Percentiles rank a stretch among this genome's conserved stretches.
Evolutionary conservation across 2,329 filamentous ascomycete species (phyloP).

Genomic region (Fusarium praegraminearum): DNA sequence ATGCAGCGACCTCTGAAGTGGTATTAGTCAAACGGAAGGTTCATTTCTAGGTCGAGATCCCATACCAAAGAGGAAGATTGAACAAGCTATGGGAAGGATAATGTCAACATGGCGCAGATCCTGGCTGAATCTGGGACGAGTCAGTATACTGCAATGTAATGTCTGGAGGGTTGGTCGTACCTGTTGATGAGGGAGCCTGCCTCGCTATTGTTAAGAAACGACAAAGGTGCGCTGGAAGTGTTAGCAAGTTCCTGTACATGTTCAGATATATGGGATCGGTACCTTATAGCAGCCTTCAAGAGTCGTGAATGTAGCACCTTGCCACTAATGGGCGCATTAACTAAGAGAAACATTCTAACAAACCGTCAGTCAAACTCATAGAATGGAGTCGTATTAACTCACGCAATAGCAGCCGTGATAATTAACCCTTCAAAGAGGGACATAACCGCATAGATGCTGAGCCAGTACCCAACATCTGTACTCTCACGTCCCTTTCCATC

Average conservation of each 20-base stretch:
- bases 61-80: slow-evolving; percentile 47
- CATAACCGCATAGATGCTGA: slow-evolving; percentile 47
- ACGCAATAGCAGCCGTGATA: slow-evolving; percentile 48
- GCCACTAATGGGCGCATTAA: slow-evolving; percentile 46
- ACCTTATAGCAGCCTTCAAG: slow-evolving; percentile 46
- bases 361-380: slow-evolving; percentile 11
- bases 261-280: background rate
- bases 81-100: slow-evolving; percentile 50
- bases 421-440: slow-evolving; percentile 43
- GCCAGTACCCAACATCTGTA: slow-evolving; percentile 48
- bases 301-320: slow-evolving; percentile 44
- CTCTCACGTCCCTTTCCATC: slow-evolving; percentile 46
- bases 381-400: background rate
- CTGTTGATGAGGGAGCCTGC: slow-evolving; percentile 48
- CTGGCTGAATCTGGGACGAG: slow-evolving; percentile 54
- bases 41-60: background rate
- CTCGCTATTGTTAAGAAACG: slow-evolving; percentile 47
- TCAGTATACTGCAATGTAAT: background rate
- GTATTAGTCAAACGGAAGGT: background rate
- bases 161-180: slow-evolving; percentile 6
- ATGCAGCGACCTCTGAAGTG: slow-evolving; percentile 47
- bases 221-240: slow-evolving; percentile 42
- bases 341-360: slow-evolving; percentile 42
- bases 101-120: slow-evolving; percentile 57
- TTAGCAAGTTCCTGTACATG: background rate